A percentile compares a stretch with the other conserved stretches of the same genome.
Conservation (phyloP, 2,329 filamentous ascomycete species). For the Scortechinia acanthostroma region DNA sequence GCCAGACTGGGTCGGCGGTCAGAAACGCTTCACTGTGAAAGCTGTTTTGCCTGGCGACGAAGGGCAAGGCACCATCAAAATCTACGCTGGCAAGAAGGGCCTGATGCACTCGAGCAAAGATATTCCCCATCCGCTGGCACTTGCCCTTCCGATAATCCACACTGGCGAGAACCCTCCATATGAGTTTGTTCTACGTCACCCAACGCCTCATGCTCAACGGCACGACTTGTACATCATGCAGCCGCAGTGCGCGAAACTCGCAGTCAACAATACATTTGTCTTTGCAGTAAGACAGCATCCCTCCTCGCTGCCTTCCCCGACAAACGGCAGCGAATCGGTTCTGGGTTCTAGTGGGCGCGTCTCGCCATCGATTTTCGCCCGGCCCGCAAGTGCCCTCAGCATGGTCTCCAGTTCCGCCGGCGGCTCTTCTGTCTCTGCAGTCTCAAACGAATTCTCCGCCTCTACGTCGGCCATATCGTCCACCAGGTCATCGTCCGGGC, state of each 20-base stretch:
- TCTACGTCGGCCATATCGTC: not conserved
- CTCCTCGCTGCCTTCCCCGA: slow-evolving; percentile 34
- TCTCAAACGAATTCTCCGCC: slow-evolving; percentile 1
- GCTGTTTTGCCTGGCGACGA: slow-evolving; percentile 86
- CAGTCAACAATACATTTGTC: slow-evolving; percentile 94
- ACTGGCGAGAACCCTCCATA: slow-evolving; percentile 88
- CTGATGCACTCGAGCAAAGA: slow-evolving; percentile 97
- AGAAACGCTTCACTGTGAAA: slow-evolving; percentile 90
- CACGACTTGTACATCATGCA: slow-evolving; percentile 96
- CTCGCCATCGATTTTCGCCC: slow-evolving; percentile 39
- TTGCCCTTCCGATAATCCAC: slow-evolving; percentile 84
- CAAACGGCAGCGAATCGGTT: slow-evolving; percentile 27
- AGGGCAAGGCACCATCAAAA: slow-evolving; percentile 76
- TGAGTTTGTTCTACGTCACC: slow-evolving; percentile 86
- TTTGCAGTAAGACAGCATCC: slow-evolving; percentile 93
- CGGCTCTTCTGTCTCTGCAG: slow-evolving; percentile 22
- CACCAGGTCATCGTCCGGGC: not conserved
- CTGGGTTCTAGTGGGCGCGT: slow-evolving; percentile 35
- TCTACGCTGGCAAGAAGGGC: slow-evolving; percentile 89
- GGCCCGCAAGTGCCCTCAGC: slow-evolving; percentile 49
- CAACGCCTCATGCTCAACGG: slow-evolving; percentile 92
- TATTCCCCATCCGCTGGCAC: slow-evolving; percentile 84
- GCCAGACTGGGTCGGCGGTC: slow-evolving; percentile 79
- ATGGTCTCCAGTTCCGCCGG: slow-evolving; percentile 43
- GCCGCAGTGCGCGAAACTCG: slow-evolving; percentile 81